Base-by-base conservation (phyloP, 495 filamentous ascomycete species). In the Mytilinidion resinicola region DNA sequence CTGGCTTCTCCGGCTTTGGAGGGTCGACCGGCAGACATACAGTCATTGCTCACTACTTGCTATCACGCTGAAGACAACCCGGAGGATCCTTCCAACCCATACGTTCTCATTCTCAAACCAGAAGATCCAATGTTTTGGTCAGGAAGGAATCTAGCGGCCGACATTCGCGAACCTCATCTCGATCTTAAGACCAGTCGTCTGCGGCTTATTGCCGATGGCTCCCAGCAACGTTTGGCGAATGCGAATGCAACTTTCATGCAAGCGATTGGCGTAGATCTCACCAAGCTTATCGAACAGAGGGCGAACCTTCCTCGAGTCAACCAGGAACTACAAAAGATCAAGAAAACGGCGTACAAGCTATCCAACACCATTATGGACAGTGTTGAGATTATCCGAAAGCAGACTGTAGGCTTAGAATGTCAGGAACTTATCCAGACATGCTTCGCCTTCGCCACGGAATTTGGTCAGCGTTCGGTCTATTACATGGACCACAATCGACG, bases 351-450 rank as follows among this genome's bases (percentile, higher is more conserved):
- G 30, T 97, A 95, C 78, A 95, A 93, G 71, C 77, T 98, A 36
- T 96, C 90, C n/a, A 96, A 96, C 74, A 88, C 91, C 10, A 97
- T 97, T 70, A 97, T 98, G 95, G 92, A 97, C 67, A 96, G 91
- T 66, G 93, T 98, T 54, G 90, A 92, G 63, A 86, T 88, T 51
- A 92, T 97, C 59, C 80, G 91, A 52, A 80, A 85, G 56, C 92
- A 97, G 72, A 90, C 90, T 17, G 79, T 80, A 56, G 87, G 84
- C 1, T 78, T 95, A 46, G 88, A 95, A 55, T 96, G 92, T 67
- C 91, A 95, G 59, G 93, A 98, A 63, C 79, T 98, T 25, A 90
- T 98, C 61, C 93, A 98, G 68, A 95, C 91, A n/a, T 98, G 92
- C 73, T 98, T 97, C 70, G 90, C 93, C 42, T 98, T 97, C 64